Evolutionary conservation across 1,284 basidiomycete species (phyloP).

Genomic region (Ceratobasidium sp.): DNA sequence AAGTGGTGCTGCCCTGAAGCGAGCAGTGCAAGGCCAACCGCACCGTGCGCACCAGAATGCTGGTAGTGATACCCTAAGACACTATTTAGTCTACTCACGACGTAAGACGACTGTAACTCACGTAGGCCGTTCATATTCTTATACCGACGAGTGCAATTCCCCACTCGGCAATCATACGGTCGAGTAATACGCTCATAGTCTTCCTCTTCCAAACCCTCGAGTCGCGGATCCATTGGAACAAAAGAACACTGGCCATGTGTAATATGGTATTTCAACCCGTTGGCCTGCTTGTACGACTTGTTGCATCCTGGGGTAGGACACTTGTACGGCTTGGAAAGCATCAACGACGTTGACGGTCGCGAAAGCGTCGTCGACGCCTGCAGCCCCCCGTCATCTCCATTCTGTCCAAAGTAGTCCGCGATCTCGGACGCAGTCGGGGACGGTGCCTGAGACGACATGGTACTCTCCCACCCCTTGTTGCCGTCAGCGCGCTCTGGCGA

Average conservation of each 20-base stretch:
- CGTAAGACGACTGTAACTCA: conserved; percentile 48
- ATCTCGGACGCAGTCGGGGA: conserved; percentile 44
- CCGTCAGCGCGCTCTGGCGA: conserved; percentile 13
- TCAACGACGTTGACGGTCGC: conserved; percentile 52
- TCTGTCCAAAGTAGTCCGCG: conserved; percentile 40
- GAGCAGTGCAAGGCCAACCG: conserved; percentile 80
- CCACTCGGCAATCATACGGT: conserved; percentile 58
- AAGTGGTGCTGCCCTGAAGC: conserved; percentile 75
- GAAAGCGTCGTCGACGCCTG: conserved; percentile 44
- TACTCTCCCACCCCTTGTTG: conserved; percentile 26
- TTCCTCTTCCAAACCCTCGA: conserved; percentile 70
- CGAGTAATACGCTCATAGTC: conserved; percentile 82
- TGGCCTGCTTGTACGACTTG: conserved; percentile 98
- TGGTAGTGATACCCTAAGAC: conserved; percentile 85
- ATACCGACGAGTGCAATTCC: conserved; percentile 83
- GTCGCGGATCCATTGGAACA: conserved; percentile 57
- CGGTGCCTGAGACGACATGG: conserved; percentile 37
- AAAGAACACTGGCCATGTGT: conserved; percentile 93
- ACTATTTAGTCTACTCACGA: not conserved
- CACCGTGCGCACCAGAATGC: conserved; percentile 93
- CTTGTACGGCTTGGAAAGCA: conserved; percentile 83
- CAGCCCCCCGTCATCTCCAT: conserved; percentile 49
- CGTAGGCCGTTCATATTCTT: conserved; percentile 96
- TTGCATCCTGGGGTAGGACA: conserved; percentile 97
- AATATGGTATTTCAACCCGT: conserved; percentile 96